Conservation (phyloP, 805 yeast genomes). For the Saccharomyces jurei region DNA sequence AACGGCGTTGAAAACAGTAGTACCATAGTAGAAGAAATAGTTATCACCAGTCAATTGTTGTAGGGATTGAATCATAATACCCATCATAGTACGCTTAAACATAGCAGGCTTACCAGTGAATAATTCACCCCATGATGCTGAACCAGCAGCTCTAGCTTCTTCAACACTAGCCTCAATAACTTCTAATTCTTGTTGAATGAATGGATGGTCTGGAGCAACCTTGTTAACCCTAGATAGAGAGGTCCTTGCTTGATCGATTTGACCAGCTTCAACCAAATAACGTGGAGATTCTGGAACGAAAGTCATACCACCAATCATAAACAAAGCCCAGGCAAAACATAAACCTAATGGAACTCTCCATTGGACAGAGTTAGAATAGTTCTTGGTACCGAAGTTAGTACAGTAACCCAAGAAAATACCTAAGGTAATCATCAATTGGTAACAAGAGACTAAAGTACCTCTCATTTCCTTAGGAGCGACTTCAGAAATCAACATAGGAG, state of each 20-base stretch:
- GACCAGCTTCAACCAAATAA: slow-evolving; percentile 49
- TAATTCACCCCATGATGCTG: slow-evolving; percentile 58
- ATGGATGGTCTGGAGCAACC: slow-evolving; percentile 43
- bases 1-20: slow-evolving; percentile 53
- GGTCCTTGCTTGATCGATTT: slow-evolving; percentile 52
- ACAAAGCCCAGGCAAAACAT: slow-evolving; percentile 42
- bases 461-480: slow-evolving; percentile 40
- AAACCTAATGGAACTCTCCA: slow-evolving; percentile 73
- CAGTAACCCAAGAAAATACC: slow-evolving; percentile 78
- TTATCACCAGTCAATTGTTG: slow-evolving; percentile 67
- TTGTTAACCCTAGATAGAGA: slow-evolving; percentile 55
- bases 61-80: slow-evolving; percentile 52
- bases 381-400: slow-evolving; percentile 53
- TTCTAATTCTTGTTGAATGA: slow-evolving; percentile 50
- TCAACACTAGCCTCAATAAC: slow-evolving; percentile 53
- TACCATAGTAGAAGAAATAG: slow-evolving; percentile 64
- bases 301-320: slow-evolving; percentile 34
- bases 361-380: slow-evolving; percentile 40
- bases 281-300: slow-evolving; percentile 76
- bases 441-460: slow-evolving; percentile 67
- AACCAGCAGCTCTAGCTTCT: slow-evolving; percentile 53
- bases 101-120: slow-evolving; percentile 62
- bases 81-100: slow-evolving; percentile 40
- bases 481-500: slow-evolving; percentile 59
- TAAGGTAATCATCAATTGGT: slow-evolving; percentile 63